Conservation (phyloP, 2,329 filamentous ascomycete genomes). For the Trichoderma sp. region DNA sequence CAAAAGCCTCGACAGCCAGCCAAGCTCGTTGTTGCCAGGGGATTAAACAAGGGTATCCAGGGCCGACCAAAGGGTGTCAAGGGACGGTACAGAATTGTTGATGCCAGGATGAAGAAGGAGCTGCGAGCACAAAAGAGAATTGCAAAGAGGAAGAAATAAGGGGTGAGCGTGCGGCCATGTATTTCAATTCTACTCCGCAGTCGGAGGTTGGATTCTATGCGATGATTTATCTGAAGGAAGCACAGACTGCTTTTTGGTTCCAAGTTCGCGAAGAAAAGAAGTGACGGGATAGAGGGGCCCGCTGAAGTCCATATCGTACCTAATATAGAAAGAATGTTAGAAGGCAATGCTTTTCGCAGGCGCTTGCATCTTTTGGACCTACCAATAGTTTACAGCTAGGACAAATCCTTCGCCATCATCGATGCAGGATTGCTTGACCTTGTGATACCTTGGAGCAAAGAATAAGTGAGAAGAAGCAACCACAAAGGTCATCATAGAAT, state of each 20-base stretch:
- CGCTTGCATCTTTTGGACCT: conserved; percentile 25
- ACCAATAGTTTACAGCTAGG: conserved; percentile 81
- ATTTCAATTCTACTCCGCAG: neutral
- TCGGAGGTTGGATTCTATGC: neutral
- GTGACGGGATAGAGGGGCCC: conserved; percentile 64
- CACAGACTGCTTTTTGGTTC: neutral
- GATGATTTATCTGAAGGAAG: neutral
- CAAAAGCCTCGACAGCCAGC: conserved; percentile 83
- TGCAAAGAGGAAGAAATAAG: conserved; percentile 65
- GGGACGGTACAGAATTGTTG: conserved; percentile 96
- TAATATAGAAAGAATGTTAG: conserved; percentile 31
- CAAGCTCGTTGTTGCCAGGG: conserved; percentile 84
- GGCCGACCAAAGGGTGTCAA: conserved; percentile 89
- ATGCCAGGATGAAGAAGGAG: conserved; percentile 95
- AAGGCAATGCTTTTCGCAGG: neutral
- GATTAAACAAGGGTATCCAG: conserved; percentile 78
- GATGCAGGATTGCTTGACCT: conserved; percentile 69
- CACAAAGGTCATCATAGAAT: neutral
- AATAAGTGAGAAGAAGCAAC: neutral
- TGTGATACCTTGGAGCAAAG: conserved; percentile 61
- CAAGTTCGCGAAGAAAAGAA: conserved; percentile 51
- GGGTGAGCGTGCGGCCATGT: neutral
- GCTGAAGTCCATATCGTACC: conserved; percentile 78
- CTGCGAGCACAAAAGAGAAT: conserved; percentile 79
- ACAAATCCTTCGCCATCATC: conserved; percentile 71